Conservation (phyloP, 2,329 filamentous ascomycete species). For the Chalaropsis ovoidea region DNA sequence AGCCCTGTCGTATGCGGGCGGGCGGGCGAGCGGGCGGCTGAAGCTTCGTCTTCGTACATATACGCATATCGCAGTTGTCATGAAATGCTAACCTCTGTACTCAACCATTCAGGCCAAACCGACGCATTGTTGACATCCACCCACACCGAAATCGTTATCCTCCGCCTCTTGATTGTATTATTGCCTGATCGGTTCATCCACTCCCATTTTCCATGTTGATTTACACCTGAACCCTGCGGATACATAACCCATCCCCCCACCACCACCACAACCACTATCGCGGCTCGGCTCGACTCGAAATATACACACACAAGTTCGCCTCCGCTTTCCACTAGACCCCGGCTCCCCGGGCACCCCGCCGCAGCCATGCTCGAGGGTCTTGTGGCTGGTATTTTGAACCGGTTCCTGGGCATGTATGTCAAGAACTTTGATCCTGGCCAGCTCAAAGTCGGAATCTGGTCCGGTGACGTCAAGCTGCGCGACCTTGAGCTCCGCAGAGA, state of each 20-base stretch:
- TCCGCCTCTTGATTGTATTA: background rate
- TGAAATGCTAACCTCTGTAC: no score
- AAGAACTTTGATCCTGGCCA: constrained; percentile 98
- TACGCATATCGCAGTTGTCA: no score
- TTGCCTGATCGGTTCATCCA: background rate
- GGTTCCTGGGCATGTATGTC: constrained; percentile 99
- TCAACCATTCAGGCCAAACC: no score
- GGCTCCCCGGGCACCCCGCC: constrained; percentile 4
- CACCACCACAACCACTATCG: background rate
- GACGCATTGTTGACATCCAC: no score
- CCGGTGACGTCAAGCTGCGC: constrained; percentile 88
- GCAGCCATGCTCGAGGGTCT: constrained; percentile 81
- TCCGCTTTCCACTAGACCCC: background rate
- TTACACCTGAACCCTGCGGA: background rate
- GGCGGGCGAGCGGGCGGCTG: no score
- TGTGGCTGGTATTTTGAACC: constrained; percentile 92
- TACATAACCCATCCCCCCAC: background rate
- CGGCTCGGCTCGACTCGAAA: background rate
- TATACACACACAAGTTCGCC: background rate
- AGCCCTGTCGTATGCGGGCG: no score
- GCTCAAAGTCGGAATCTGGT: constrained; percentile 98
- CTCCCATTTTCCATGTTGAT: background rate
- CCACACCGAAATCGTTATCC: no score
- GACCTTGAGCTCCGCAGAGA: constrained; percentile 88
- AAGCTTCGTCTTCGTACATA: no score